Base-by-base conservation (phyloP, 2,329 filamentous ascomycete genomes). In the Trichoderma sp. region DNA sequence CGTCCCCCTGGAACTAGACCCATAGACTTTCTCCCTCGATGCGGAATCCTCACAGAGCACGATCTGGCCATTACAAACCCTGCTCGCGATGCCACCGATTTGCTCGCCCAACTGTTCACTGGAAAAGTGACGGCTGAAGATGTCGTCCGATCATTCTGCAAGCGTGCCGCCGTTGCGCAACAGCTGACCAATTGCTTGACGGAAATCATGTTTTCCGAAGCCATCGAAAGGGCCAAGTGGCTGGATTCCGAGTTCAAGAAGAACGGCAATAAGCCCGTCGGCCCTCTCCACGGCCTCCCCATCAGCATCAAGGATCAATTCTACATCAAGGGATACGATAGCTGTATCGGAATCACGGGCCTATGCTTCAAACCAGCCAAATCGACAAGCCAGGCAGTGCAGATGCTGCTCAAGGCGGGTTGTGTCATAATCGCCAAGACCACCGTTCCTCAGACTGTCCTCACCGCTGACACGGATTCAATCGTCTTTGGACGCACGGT, bases 401-500 rank as follows among this genome's bases (percentile, higher is more conserved):
- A 66, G 47, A 55, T 66, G 30, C 30, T 66, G 20, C 47, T 66
- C 20, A 13, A 66, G 1, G 30, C 63, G 1, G 30, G 63, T 6
- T 66, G 63, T 30, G 47, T 66, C 13, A 55, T 66, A n/a, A 20
- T 66, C 6, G 63, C 13, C n/a, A 66, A 66, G 50, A 66, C 63
- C 8, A 36, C 47, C 11, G 63, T 66, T 55, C 63, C 63, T 1
- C 63, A 66, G 47, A 53, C 63, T 12, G 63, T 55, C n/a, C 34
- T 66, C 20, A 55, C 63, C n/a, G 63, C 30, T 2, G 63, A 66
- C 47, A 66, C 47, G 4, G 63, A 66, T 12, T 55, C 47, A 3
- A 28, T 55, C 4, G 63, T 66, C 15, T 55, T 55, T 12, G 63
- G 47, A 1, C 84, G 87, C 17, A 66, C 63, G 2, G 20, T 55